A percentile compares a stretch with the other conserved stretches of the same genome.
These are phyloP conservation scores for Clitoria ternatea DNA, from an alignment of 306 rosid species.

Conservation along the genomic window DNA sequence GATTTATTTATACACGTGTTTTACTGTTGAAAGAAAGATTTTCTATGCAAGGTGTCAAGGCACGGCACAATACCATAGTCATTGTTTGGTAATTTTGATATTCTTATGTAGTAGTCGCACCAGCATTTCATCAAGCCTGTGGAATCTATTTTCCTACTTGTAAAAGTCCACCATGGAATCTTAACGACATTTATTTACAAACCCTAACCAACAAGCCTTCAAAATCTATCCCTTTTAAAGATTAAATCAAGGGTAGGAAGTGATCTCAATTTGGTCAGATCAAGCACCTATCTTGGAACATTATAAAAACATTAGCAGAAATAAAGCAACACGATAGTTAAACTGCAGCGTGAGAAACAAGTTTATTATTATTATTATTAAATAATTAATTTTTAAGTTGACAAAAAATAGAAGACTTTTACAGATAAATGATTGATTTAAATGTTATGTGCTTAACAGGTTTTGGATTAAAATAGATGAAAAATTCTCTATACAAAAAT, in stretches of 20 bases:
- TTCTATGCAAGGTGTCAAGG: slow-evolving; percentile 2
- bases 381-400: slow-evolving; percentile 15
- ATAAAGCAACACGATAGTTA: slow-evolving; percentile 1
- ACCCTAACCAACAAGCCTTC: slow-evolving; percentile 24
- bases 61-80: not conserved
- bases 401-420: not conserved
- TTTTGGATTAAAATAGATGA: too few species aligned
- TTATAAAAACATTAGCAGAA: too few species aligned
- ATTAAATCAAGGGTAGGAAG: slow-evolving; percentile 10
- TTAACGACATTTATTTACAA: slow-evolving; percentile 14
- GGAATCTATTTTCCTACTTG: not conserved
- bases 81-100: not conserved
- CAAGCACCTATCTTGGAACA: not conserved
- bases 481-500: too few species aligned
- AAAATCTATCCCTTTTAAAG: not conserved
- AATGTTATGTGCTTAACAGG: too few species aligned
- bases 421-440: too few species aligned
- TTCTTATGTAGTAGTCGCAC: slow-evolving; percentile 1
- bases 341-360: slow-evolving; percentile 1
- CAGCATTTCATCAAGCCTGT: slow-evolving; percentile 7
- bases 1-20: not conserved
- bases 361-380: too few species aligned
- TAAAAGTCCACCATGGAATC: slow-evolving; percentile 24
- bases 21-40: not conserved
- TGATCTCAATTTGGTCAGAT: slow-evolving; percentile 30